Evolutionary conservation across 768 basidiomycete species (phyloP).

Genomic region (Tricholoma sp.): DNA sequence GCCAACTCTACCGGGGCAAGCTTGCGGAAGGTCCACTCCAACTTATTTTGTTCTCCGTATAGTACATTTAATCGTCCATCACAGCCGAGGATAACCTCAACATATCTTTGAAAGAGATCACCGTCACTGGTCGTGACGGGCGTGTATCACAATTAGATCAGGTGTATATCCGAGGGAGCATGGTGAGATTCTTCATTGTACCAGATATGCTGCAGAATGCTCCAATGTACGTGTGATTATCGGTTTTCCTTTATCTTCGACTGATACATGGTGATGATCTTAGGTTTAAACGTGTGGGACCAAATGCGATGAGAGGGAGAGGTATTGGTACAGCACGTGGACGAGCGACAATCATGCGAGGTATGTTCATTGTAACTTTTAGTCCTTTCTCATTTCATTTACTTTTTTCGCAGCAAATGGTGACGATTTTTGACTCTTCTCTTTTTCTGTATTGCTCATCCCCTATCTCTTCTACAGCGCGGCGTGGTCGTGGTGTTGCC

Average conservation of each 20-base stretch:
- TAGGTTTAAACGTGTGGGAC: slow-evolving; percentile 99
- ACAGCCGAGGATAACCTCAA: slow-evolving; percentile 97
- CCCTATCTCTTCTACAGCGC: slow-evolving; percentile 45
- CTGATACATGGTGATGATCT: background rate
- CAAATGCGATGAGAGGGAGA: slow-evolving; percentile 96
- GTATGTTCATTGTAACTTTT: slow-evolving; percentile 40
- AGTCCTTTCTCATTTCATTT: slow-evolving; percentile 7
- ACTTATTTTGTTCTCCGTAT: slow-evolving; percentile 1
- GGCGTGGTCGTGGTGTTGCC: slow-evolving; percentile 79
- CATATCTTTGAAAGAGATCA: slow-evolving; percentile 93
- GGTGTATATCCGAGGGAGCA: slow-evolving; percentile 97
- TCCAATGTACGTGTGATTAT: slow-evolving; percentile 71
- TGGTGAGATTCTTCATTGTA: slow-evolving; percentile 98
- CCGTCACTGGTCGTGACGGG: slow-evolving; percentile 96
- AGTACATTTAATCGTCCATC: background rate
- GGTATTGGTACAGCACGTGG: slow-evolving; percentile 99
- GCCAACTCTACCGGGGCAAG: slow-evolving; percentile 95
- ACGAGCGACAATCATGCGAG: slow-evolving; percentile 97
- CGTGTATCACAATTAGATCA: slow-evolving; percentile 98
- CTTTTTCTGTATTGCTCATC: background rate
- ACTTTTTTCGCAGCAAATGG: slow-evolving; percentile 60
- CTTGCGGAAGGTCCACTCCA: slow-evolving; percentile 80
- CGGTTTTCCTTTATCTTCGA: background rate
- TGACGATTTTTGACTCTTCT: slow-evolving; percentile 27
- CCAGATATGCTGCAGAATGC: slow-evolving; percentile 99